phyloP scores from a whole-genome alignment of 2,329 filamentous ascomycete genomes.

The Stachybotrys elegans region DNA sequence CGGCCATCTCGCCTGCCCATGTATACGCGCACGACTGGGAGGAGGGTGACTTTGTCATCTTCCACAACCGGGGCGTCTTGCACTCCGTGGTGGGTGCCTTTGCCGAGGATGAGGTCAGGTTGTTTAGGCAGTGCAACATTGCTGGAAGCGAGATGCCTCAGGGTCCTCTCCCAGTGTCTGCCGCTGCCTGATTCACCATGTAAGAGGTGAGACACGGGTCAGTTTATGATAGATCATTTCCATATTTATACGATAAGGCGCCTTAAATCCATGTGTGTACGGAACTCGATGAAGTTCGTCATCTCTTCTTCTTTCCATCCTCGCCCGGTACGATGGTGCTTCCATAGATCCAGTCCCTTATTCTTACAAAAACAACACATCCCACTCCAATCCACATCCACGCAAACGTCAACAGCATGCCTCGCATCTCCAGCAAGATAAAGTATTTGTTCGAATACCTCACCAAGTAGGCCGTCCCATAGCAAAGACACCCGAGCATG shows the following conservation, averaged over 20 bases:
- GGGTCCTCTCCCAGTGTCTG: slow-evolving; percentile 31
- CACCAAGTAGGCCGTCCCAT: slow-evolving; percentile 19
- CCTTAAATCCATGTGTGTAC: too few species aligned
- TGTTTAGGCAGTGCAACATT: slow-evolving; percentile 77
- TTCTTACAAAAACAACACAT: too few species aligned
- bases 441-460: slow-evolving; percentile 31
- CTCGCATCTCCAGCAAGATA: slow-evolving; percentile 31
- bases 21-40: slow-evolving; percentile 76
- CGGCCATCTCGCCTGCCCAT: slow-evolving; percentile 61
- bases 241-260: too few species aligned
- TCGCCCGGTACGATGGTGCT: too few species aligned
- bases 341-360: background rate
- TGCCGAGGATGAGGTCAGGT: slow-evolving; percentile 63
- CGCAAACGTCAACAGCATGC: slow-evolving; percentile 19
- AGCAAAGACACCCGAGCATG: slow-evolving; percentile 9
- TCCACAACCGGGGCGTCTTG: slow-evolving; percentile 71
- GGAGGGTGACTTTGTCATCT: slow-evolving; percentile 70
- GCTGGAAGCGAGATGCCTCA: slow-evolving; percentile 57
- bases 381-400: slow-evolving; percentile 21
- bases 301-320: background rate
- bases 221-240: too few species aligned
- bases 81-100: slow-evolving; percentile 75
- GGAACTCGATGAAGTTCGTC: background rate
- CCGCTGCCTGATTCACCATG: background rate
- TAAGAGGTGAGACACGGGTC: background rate